phyloP scores from a whole-genome alignment of 106 monocot species.

The Xerophyta viscosa region DNA sequence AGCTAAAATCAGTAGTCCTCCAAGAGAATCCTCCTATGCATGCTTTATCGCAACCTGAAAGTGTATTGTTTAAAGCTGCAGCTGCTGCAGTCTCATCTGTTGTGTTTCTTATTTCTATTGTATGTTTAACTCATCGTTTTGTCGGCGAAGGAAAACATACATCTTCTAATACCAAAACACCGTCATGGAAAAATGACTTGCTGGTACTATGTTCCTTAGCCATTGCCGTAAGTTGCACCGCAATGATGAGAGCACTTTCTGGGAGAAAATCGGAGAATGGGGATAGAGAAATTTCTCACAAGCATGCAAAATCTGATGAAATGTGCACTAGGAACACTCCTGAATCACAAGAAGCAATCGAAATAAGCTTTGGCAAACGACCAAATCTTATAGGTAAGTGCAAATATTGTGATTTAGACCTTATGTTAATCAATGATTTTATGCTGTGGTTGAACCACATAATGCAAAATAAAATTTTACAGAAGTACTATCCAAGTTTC shows the following conservation, averaged over 20 bases:
- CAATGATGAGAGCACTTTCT: slow-evolving; percentile 3
- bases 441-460: no score
- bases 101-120: slow-evolving; percentile 32
- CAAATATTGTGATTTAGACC: no score
- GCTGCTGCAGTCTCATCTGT: slow-evolving; percentile 27
- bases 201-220: slow-evolving; percentile 35
- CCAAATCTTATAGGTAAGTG: slow-evolving; percentile 73
- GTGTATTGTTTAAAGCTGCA: slow-evolving; percentile 24
- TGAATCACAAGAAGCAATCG: slow-evolving; percentile 10
- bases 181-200: slow-evolving; percentile 61
- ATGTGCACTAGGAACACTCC: not conserved
- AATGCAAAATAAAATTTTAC: slow-evolving; percentile 10
- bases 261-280: slow-evolving; percentile 12
- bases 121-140: slow-evolving; percentile 31
- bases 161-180: slow-evolving; percentile 16
- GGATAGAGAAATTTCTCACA: not conserved
- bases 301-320: slow-evolving; percentile 5
- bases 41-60: slow-evolving; percentile 10
- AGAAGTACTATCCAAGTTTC: slow-evolving; percentile 42
- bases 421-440: no score
- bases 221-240: slow-evolving; percentile 23
- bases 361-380: slow-evolving; percentile 54
- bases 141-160: slow-evolving; percentile 18
- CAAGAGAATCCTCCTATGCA: not conserved
- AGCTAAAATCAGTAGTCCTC: slow-evolving; percentile 11